Evolutionary conservation across 352 stramenopile genomes (phyloP), one percentile per base, ranked within the genome.

Genomic region (Pythium grandisporangium): DNA sequence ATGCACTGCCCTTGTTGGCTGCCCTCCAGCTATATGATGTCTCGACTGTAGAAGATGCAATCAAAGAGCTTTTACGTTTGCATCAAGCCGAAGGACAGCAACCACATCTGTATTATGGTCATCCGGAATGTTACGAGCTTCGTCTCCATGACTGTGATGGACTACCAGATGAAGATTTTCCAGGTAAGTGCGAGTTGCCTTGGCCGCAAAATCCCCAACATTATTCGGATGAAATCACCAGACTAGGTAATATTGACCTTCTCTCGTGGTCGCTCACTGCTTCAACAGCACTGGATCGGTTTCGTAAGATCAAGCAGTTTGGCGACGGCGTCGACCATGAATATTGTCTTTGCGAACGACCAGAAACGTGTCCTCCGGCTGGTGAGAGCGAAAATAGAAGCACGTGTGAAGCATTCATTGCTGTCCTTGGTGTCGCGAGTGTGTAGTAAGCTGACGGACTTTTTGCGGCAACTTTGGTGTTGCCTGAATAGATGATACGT

Each of bases 281-380:
- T n/a, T n/a, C n/a, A n/a, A 8, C 35, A 90, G 81, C 81, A 4
- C 53, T 94, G 12, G 78, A 94, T 42, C 69, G 78, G 12, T 92
- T 76, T 5, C 61, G 81, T 6, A 92, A 90, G 53, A 94, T 94
- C 46, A 94, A 94, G 55, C 90, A 92, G 54, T 92, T 94, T 64
- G 81, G 81, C n/a, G 80, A 93, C 42, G 78, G 76, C 24, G 80
- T 76, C 0, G 78, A 75, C 5, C 81, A 94, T 35, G 79, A 92
- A 41, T 94, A 90, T 44, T 94, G 81, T 45, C 55, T 94, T 22
- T 94, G 81, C 45, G 81, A 94, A 24, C 71, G 81, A 16, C 78
- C 81, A 1, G 81, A 94, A 44, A 77, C 76, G 2, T 94, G 81
- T 45, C 81, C 81, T 12, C 81, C 81, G 11, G 71, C 66, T 2